Base-by-base conservation (phyloP, 2,329 filamentous ascomycete genomes). In the Xylariaceae sp. region DNA sequence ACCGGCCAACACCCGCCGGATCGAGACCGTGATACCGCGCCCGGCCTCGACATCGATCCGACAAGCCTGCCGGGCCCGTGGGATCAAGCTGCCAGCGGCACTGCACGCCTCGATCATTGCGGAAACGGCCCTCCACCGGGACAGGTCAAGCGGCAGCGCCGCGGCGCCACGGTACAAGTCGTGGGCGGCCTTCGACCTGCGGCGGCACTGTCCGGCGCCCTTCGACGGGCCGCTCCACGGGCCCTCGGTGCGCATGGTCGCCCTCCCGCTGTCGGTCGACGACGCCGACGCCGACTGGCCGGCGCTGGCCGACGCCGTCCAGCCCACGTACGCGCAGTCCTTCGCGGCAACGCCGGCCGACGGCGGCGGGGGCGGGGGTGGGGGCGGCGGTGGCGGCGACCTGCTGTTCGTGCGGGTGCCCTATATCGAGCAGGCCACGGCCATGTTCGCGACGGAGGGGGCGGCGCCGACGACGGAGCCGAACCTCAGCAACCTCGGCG, bases 371-470 rank as follows among this genome's bases (percentile, higher is more conserved):
- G n/a, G n/a, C n/a, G n/a, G n/a, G n/a, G n/a, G n/a, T n/a, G n/a
- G n/a, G n/a, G n/a, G n/a, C n/a, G n/a, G n/a, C n/a, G n/a, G n/a
- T n/a, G n/a, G n/a, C n/a, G 35, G 31, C 25, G 36, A 38, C 5
- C 2, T 23, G 3, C 13, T 38, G 18, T 32, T 32, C 15, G 19
- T 38, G 3, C 36, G 39, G 12, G 39, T 38, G 6, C 39, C 39
- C 5, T 42, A 38, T 23, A 31, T 38, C 15, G 39, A 42, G 36
- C 27, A 42, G 23, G 39, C 33, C 23, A 42, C 36, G 22, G 19
- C 31, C 2, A 36, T 36, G 33, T 10, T 42, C 13, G 36, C 23
- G 10, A 33, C 12, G 17, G n/a, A n/a, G n/a, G n/a, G n/a, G n/a
- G 22, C 33, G 18, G 5, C 33, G 31, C 39, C 33, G 7, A 42